These are phyloP conservation scores for Rhododendron henanense DNA, from an alignment of 148 eudicot species.

Conservation along the genomic window DNA sequence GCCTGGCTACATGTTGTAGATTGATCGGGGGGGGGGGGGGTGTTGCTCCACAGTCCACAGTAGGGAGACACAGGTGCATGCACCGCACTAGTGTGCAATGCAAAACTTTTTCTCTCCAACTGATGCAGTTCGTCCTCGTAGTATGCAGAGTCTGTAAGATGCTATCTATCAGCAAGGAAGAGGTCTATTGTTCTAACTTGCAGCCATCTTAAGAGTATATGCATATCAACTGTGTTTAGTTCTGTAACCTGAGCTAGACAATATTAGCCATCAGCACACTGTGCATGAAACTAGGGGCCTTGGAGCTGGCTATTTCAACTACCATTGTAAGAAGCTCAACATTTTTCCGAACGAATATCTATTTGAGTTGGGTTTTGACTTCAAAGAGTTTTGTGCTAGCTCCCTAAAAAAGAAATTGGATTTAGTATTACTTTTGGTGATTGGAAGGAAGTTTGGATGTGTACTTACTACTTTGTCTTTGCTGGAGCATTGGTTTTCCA, in stretches of 20 bases:
- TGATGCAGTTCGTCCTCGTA: background rate
- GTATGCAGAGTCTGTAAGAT: background rate
- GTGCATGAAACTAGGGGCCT: background rate
- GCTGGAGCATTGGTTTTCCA: background rate
- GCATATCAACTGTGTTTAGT: background rate
- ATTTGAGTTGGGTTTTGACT: background rate
- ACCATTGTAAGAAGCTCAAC: background rate
- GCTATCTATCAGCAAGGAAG: background rate
- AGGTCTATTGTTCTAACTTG: background rate
- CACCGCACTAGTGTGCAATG: background rate
- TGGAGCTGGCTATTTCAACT: background rate
- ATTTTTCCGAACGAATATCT: background rate
- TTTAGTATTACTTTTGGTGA: background rate
- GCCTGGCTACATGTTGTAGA: background rate
- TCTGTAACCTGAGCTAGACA: background rate
- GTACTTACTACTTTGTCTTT: background rate
- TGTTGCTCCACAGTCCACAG: background rate
- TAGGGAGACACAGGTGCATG: background rate
- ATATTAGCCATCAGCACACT: background rate
- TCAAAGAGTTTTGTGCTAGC: background rate
- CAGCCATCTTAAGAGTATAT: background rate
- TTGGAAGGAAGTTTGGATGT: background rate
- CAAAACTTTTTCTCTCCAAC: background rate
- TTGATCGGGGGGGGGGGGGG: too few species aligned
- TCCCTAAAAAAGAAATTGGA: background rate